Evolutionary conservation across 2,329 filamentous ascomycete species (phyloP), one percentile per base, ranked within the genome.

Genomic region (Colletotrichum shisoi): DNA sequence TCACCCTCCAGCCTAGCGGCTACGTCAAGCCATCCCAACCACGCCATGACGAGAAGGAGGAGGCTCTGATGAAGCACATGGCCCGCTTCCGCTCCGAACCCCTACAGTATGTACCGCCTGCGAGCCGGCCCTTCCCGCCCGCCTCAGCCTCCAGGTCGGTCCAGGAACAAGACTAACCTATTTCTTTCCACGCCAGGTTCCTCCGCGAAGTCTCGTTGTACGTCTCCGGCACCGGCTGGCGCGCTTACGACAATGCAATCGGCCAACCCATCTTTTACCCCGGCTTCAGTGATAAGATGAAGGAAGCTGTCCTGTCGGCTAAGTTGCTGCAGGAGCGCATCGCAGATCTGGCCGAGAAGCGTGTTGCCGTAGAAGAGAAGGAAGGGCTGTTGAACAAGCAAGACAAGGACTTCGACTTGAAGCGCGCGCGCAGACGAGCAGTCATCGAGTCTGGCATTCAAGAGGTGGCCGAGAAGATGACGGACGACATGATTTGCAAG

Each of bases 401-500:
- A 21, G 86, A 87, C 71, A 82, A 82, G 58, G 82, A 87, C 63
- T 85, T 85, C 74, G 73, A 78, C 52, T 73, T 80, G 68, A 82
- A 87, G 76, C 82, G 84, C 63, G 79, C 80, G 4, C 84, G 84
- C 69, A 81, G 86, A 62, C 86, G 83, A 60, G 81, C 80, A 63
- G 87, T 91, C 72, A 87, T 98, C 63, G 89, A 93, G 74, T 82
- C 83, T 44, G 89, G 89, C 65, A 81, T 99, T 52, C 84, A 88
- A 62, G 89, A 97, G 74, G 89, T 97, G 4, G 91, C 92, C 4
- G 92, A 95, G 70, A 89, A 90, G 71, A 89, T 95, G 85, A 92
- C 93, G 27, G 93, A 97, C 75, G 88, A 90, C 70, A 98, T 99
- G 95, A 97, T 99, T 69, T 98, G 94, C 85, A 99, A 99, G 80